Evolutionary conservation across 768 basidiomycete genomes (phyloP).

Genomic region (Pisolithus orientalis): DNA sequence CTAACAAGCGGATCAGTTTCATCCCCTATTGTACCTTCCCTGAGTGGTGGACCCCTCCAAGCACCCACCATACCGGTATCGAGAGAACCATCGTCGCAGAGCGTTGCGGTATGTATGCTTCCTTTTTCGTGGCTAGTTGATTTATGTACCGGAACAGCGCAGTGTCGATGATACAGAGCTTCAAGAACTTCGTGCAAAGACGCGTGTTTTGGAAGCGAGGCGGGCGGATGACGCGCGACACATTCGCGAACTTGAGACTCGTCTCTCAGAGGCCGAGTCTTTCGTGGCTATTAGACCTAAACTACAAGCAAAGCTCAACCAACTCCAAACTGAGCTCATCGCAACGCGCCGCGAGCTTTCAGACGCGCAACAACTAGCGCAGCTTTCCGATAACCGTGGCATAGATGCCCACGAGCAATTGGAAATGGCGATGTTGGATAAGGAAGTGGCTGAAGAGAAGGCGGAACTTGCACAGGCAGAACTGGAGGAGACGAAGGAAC

Average conservation of each 20-base stretch:
- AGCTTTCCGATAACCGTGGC: constrained; percentile 62
- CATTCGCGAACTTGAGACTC: constrained; percentile 77
- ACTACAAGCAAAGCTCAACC: constrained; percentile 80
- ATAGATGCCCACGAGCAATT: constrained; percentile 83
- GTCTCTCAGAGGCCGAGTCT: constrained; percentile 78
- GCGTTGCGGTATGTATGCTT: constrained; percentile 12
- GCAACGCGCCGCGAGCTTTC: constrained; percentile 69
- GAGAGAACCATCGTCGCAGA: constrained; percentile 23
- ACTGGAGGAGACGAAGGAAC: constrained; percentile 74
- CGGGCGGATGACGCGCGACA: constrained; percentile 82
- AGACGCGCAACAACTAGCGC: constrained; percentile 69
- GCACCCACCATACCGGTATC: constrained; percentile 12
- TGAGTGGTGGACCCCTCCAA: constrained; percentile 8
- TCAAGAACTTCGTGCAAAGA: constrained; percentile 78
- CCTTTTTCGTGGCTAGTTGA: constrained; percentile 8
- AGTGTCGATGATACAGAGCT: constrained; percentile 52
- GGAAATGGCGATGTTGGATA: constrained; percentile 93
- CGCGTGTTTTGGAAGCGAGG: constrained; percentile 80
- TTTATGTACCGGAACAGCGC: constrained; percentile 9
- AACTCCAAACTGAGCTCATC: constrained; percentile 74
- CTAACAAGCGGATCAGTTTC: constrained; percentile 5
- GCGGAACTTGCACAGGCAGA: constrained; percentile 76
- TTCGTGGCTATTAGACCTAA: constrained; percentile 85
- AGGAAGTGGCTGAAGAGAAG: constrained; percentile 93
- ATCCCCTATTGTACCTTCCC: background rate